Conservation (phyloP, 306 rosid genomes). For the Parietaria judaica region DNA sequence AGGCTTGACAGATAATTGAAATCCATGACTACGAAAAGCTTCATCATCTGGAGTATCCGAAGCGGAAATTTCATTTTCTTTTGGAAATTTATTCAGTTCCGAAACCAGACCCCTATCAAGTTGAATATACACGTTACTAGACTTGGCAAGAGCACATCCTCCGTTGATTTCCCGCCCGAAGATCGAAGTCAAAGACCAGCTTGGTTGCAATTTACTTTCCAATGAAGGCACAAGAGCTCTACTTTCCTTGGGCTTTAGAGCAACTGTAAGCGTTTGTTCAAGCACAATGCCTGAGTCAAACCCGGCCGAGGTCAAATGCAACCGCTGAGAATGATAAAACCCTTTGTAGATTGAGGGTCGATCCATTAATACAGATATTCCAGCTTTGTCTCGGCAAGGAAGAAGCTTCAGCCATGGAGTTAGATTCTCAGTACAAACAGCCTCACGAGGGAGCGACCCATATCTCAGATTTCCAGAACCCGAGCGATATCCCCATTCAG, state of each 20-base stretch:
- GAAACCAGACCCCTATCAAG: slow-evolving; percentile 53
- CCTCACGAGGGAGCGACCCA: slow-evolving; percentile 91
- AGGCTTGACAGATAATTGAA: slow-evolving; percentile 68
- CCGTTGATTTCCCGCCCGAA: slow-evolving; percentile 70
- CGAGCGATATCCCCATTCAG: slow-evolving; percentile 56
- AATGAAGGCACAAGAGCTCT: slow-evolving; percentile 18
- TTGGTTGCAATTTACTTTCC: slow-evolving; percentile 58
- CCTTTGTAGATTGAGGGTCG: slow-evolving; percentile 88
- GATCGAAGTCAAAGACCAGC: slow-evolving; percentile 78
- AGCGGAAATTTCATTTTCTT: slow-evolving; percentile 24
- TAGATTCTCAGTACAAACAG: slow-evolving; percentile 94
- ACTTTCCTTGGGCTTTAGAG: slow-evolving; percentile 52
- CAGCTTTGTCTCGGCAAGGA: slow-evolving; percentile 92
- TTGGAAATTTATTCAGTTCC: slow-evolving; percentile 45
- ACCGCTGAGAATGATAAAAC: slow-evolving; percentile 84
- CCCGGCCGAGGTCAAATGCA: slow-evolving; percentile 41
- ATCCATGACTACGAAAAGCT: slow-evolving; percentile 41
- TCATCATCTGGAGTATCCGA: slow-evolving; percentile 27
- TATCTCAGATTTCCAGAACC: slow-evolving; percentile 65
- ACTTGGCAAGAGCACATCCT: slow-evolving; percentile 69
- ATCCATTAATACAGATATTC: slow-evolving; percentile 75
- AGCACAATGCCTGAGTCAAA: slow-evolving; percentile 46
- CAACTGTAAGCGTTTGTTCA: slow-evolving; percentile 85
- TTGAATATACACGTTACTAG: slow-evolving; percentile 69
- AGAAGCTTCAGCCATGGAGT: slow-evolving; percentile 98